These are phyloP conservation scores for Arachis hypogaea DNA, from an alignment of 306 rosid genomes.

Conservation along the genomic window DNA sequence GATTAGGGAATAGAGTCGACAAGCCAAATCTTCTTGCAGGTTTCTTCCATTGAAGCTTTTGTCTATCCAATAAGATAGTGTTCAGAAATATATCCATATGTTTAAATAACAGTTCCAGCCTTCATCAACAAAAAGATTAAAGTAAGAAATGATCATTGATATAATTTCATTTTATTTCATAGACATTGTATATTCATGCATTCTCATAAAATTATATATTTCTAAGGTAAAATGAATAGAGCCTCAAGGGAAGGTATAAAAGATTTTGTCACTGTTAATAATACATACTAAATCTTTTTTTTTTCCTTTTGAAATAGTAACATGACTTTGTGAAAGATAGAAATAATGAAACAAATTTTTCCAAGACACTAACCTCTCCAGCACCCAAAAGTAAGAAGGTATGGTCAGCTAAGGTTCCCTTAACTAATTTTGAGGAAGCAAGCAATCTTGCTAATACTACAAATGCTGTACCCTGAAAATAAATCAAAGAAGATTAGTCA, in stretches of 20 bases:
- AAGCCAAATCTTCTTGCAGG: no score
- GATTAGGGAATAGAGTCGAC: no score
- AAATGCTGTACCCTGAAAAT: slow-evolving; percentile 91
- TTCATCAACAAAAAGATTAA: no score
- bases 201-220: not conserved
- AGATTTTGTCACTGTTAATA: not conserved
- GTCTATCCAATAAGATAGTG: no score
- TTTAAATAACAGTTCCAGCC: no score
- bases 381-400: slow-evolving; percentile 96
- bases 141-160: no score
- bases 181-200: no score
- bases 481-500: slow-evolving; percentile 30
- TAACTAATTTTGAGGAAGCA: slow-evolving; percentile 78
- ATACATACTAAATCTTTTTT: no score
- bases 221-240: not conserved
- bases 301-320: not conserved
- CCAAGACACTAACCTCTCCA: slow-evolving; percentile 74
- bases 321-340: no score
- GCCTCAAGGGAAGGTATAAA: not conserved
- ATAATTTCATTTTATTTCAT: no score
- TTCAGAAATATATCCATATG: no score
- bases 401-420: slow-evolving; percentile 86
- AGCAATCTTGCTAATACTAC: slow-evolving; percentile 90
- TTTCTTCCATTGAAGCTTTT: no score
- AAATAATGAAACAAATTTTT: not conserved